Base-by-base conservation (phyloP, 2,329 filamentous ascomycete species). In the Stylonectria norvegica region DNA sequence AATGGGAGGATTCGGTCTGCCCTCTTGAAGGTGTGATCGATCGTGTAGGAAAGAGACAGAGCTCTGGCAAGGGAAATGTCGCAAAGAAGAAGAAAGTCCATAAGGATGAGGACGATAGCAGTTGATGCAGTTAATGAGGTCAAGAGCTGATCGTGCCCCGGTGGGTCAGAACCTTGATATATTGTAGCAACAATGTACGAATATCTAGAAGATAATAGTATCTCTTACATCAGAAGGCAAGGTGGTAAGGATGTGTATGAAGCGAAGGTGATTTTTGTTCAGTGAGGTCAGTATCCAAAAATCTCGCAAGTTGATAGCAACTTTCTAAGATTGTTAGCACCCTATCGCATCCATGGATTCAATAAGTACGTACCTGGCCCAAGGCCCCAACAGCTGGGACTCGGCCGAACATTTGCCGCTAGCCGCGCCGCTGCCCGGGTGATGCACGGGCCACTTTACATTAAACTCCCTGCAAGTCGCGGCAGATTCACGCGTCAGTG, bases 401-500 rank as follows among this genome's bases (percentile, higher is more conserved):
- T 31, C 28, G 25, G 14, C 23, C 27, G 33, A 29, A 38, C 37
- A 27, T 34, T 30, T 34, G 29, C 20, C 15, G 20, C 11, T 20
- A 29, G 11, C 15, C 12, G 15, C 40, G 30, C 40, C 41, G 49
- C 40, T 48, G 36, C 34, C 35, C 20, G 38, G 36, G 29, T 25
- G 37, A 40, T n/a, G 40, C 42, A 34, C 43, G 39, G 28, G 33
- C 53, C 53, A 42, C 40, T 17, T 37, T 30, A 44, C 42, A 57
- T 57, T 57, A 51, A 56, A 55, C 23, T 38, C 53, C 53, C 52
- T 57, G 54, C 40, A 50, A 46, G 37, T 35, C 52, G 48, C 53
- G 48, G 52, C 49, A 42, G 42, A 34, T 38, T 38, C 38, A 47
- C 53, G 53, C 49, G 44, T 52, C 45, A 36, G 29, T 34, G 35